phyloP scores from a whole-genome alignment of 2,329 filamentous ascomycete species.

The Calonectria pauciramosa region DNA sequence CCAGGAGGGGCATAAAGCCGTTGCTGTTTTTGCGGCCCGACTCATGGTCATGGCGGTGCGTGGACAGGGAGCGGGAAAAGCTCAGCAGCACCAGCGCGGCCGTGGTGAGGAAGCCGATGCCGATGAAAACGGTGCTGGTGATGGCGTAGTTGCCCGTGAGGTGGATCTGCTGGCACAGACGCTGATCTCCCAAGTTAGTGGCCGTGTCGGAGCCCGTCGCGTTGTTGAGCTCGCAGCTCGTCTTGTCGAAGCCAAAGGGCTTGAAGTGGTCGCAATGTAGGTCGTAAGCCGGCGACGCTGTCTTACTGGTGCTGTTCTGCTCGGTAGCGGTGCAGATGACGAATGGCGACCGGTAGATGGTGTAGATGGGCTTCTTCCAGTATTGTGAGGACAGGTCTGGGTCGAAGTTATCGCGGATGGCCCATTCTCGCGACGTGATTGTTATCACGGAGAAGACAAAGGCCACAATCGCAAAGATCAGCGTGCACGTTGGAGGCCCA shows the following conservation, averaged over 20 bases:
- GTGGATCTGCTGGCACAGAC: not conserved
- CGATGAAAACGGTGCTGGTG: not conserved
- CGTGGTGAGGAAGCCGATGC: not conserved
- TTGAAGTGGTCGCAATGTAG: not conserved
- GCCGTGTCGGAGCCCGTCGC: not conserved
- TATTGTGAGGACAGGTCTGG: not conserved
- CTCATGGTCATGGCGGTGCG: not conserved
- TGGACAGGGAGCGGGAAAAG: not conserved
- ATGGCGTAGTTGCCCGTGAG: not conserved
- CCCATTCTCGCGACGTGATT: constrained; percentile 10
- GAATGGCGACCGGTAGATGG: not conserved
- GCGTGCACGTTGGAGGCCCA: not conserved
- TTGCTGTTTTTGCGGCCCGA: not conserved
- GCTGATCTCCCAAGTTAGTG: not conserved
- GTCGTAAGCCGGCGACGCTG: not conserved
- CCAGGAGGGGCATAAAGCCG: not conserved
- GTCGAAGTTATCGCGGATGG: constrained; percentile 1
- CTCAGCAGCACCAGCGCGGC: not conserved
- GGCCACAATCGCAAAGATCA: not conserved
- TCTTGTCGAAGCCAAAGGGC: not conserved
- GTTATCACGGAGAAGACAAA: not conserved
- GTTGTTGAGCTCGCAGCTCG: not conserved
- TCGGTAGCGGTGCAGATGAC: not conserved
- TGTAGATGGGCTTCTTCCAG: not conserved
- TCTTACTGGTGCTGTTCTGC: not conserved